These are phyloP conservation scores for Fraxinus paxiana DNA, from an alignment of 305 asterid genomes.

Conservation along the genomic window DNA sequence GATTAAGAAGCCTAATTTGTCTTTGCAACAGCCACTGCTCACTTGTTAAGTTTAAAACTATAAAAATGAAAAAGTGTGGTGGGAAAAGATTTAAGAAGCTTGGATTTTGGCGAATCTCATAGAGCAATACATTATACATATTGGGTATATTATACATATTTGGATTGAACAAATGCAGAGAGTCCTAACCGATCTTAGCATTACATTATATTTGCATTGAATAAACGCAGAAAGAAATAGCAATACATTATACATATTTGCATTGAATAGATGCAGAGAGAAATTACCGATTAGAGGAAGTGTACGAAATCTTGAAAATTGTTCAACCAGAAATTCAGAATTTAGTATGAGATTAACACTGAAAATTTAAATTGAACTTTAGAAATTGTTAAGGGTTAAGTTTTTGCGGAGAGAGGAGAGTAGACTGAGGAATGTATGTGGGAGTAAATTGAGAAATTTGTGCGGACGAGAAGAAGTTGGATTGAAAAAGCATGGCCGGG, in stretches of 20 bases:
- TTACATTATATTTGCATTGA: not conserved
- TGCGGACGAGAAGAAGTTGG: not conserved
- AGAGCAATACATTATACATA: not conserved
- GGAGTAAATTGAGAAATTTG: not conserved
- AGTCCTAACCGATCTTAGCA: not conserved
- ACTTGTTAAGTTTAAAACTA: too few relatives aligned
- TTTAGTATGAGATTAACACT: not conserved
- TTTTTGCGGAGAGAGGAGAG: not conserved
- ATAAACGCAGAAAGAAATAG: not conserved
- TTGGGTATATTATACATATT: too few relatives aligned
- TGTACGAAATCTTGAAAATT: not conserved
- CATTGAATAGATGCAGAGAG: too few relatives aligned
- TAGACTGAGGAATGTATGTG: not conserved
- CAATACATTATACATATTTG: too few relatives aligned
- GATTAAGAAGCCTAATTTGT: conserved; percentile 52
- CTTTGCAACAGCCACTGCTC: too few relatives aligned
- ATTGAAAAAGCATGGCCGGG: not conserved
- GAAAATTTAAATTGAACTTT: not conserved
- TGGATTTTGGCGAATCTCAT: not conserved
- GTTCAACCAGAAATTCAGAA: not conserved
- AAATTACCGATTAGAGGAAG: not conserved
- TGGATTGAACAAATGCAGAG: not conserved
- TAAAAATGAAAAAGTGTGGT: too few relatives aligned
- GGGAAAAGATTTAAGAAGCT: not conserved
- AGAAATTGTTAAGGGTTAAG: not conserved